Conservation (phyloP, 2,329 filamentous ascomycete genomes). For the Pseudocercospora pini-densiflorae region DNA sequence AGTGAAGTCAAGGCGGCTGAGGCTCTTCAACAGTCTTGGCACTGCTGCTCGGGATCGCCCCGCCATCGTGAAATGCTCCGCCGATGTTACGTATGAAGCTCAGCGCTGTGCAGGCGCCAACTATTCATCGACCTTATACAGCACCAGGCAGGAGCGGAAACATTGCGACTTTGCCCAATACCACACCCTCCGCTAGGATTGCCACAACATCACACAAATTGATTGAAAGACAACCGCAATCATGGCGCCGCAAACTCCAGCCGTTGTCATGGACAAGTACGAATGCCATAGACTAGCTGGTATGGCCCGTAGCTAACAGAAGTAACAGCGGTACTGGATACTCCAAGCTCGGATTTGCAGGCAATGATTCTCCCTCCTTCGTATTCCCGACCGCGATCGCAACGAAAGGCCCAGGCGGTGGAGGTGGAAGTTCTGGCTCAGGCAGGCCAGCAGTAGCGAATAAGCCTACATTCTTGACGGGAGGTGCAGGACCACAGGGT, state of each 20-base stretch:
- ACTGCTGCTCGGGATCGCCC: conserved; percentile 13
- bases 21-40: conserved; percentile 19
- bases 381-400: conserved; percentile 99
- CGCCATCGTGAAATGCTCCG: conserved; percentile 21
- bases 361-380: conserved; percentile 98
- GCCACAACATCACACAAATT: not conserved
- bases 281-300: conserved; percentile 9
- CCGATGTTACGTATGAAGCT: conserved; percentile 19
- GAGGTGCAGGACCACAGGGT: conserved; percentile 79
- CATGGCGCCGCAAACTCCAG: conserved; percentile 98
- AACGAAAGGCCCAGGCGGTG: conserved; percentile 75
- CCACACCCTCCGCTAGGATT: not conserved
- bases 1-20: conserved; percentile 9
- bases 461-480: conserved; percentile 93
- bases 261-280: conserved; percentile 99
- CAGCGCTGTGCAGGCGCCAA: conserved; percentile 15
- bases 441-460: conserved; percentile 89
- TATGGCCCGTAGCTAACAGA: conserved; percentile 31
- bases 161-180: not conserved
- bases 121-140: not conserved
- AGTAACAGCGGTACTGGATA: conserved; percentile 89
- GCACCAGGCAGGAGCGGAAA: conserved; percentile 2
- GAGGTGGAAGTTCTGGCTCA: conserved; percentile 73
- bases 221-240: conserved; percentile 34
- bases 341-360: conserved; percentile 98